Conservation (phyloP, 202 grass and related monocot genomes). For the Dendrocalamus latiflorus region DNA sequence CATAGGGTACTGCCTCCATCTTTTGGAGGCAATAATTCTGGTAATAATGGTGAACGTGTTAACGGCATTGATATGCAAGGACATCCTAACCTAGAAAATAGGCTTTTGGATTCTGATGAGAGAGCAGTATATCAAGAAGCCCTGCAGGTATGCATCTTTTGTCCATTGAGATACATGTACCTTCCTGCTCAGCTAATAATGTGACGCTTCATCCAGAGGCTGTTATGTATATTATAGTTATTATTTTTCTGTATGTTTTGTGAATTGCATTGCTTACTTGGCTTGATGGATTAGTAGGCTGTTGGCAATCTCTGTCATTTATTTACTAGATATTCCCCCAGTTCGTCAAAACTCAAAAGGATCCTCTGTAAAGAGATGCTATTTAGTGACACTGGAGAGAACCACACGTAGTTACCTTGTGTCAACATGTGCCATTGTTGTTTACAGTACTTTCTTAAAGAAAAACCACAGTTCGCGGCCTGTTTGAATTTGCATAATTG, state of each 20-base stretch:
- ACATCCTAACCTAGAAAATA: constrained; percentile 54
- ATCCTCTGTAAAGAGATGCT: not conserved
- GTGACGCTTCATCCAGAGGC: not conserved
- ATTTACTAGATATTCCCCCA: not conserved
- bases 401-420: not conserved
- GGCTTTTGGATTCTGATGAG: constrained; percentile 61
- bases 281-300: constrained; percentile 20
- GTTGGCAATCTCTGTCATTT: constrained; percentile 9
- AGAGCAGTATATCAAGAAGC: constrained; percentile 83
- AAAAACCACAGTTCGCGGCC: not conserved
- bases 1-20: constrained; percentile 61
- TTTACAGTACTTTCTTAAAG: not conserved
- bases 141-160: too few relatives aligned
- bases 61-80: constrained; percentile 46
- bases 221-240: not conserved
- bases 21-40: constrained; percentile 33
- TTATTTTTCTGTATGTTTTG: not conserved
- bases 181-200: constrained; percentile 22
- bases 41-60: constrained; percentile 19
- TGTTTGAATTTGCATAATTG: constrained; percentile 12
- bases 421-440: not conserved
- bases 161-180: constrained; percentile 8
- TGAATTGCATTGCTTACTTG: not conserved
- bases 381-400: not conserved
- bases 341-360: constrained; percentile 4